Base-by-base conservation (phyloP, 2,329 filamentous ascomycete genomes). In the Colletotrichum melonis region DNA sequence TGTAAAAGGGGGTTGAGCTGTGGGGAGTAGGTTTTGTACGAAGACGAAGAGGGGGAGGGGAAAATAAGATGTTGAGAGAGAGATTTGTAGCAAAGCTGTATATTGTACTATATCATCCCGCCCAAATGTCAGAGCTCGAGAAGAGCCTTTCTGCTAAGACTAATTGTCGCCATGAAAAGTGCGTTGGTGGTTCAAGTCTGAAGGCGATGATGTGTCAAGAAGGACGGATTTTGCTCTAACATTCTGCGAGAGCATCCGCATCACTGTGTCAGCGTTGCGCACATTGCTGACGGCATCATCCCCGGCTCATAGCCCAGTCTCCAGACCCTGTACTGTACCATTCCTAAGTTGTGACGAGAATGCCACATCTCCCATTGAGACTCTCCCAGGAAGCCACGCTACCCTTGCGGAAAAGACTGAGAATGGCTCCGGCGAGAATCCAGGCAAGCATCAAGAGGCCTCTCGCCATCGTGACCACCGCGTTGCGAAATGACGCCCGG, bases 1-100 rank as follows among this genome's bases (percentile, higher is more conserved):
- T 80, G 79, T 84, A 76, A 76, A 71, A 74, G 57, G 52, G 26
- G 32, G 32, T 12, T 11, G 32, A 35, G 7, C 58, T 12, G 22
- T 22, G 49, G 30, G 38, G 38, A 19, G 38, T 0, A 42, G 38
- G 16, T 19, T 42, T 42, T 49, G 16, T 49, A 49, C 42, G 42
- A 49, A 49, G 42, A 49, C 11, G 42, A n/a, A 16, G n/a, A 8
- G 22, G 6, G 49, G 58, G 38, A 19, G 49, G 58, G 38, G 4
- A 42, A 42, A 42, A 19, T 3, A 4, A 42, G 38, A 12, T 11
- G 67, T 30, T 19, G 26, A 60, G 49, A 52, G 38, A 24, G 54
- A 35, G 42, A 56, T 55, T 38, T 72, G 70, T 73, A 71, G 60
- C 60, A 70, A 73, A 73, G 70, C 28, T 73, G 66, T 74, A 64